phyloP scores from a whole-genome alignment of 805 yeast species.

The Cyberlindnera misumaiensis region DNA sequence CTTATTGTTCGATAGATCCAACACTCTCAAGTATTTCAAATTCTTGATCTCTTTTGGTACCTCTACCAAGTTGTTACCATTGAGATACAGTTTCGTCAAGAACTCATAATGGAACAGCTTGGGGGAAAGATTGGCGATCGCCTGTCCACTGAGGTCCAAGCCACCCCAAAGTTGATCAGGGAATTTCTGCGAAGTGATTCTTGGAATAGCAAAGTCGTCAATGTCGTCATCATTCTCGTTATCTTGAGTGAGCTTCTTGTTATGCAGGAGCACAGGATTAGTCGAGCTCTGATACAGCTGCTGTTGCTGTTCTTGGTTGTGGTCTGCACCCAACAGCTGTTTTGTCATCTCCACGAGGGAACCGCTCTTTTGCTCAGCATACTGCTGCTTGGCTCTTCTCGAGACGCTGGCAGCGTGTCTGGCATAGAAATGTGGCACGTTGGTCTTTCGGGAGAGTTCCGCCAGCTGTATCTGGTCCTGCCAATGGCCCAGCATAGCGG shows the following conservation, averaged over 20 bases:
- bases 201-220: constrained; percentile 61
- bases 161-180: constrained; percentile 92
- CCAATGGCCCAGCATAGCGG: constrained; percentile 49
- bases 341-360: background rate
- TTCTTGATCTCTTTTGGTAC: constrained; percentile 65
- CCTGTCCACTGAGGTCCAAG: constrained; percentile 86
- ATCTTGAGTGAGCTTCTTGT: constrained; percentile 35
- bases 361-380: constrained; percentile 1
- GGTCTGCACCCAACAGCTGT: constrained; percentile 8
- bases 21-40: constrained; percentile 66
- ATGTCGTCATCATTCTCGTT: constrained; percentile 24
- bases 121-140: constrained; percentile 61
- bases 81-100: constrained; percentile 78
- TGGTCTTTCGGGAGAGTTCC: constrained; percentile 61
- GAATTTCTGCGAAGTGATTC: constrained; percentile 42
- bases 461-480: constrained; percentile 72
- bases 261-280: constrained; percentile 26
- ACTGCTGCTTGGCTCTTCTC: constrained; percentile 27
- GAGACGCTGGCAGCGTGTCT: constrained; percentile 72
- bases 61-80: constrained; percentile 68
- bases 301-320: constrained; percentile 12
- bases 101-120: constrained; percentile 76
- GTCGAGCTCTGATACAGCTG: constrained; percentile 3
- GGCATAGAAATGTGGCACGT: constrained; percentile 75
- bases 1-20: constrained; percentile 79